These are phyloP conservation scores for Plasmodium vivax DNA, from an alignment of 169 alveolate species.

Conservation along the genomic window DNA sequence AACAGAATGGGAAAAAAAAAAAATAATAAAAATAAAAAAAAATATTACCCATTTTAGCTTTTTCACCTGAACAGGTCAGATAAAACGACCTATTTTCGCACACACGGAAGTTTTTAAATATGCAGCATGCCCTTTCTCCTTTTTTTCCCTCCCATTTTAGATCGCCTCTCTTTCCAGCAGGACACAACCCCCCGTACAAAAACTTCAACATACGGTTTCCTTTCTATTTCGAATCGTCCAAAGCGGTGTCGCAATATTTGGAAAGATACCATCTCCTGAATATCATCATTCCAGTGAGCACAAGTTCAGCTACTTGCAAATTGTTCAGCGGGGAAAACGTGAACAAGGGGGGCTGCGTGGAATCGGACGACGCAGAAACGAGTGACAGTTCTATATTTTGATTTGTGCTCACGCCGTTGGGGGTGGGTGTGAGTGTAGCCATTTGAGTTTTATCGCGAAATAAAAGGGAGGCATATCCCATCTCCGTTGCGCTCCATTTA, in stretches of 20 bases:
- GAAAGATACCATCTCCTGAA: constrained; percentile 61
- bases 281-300: constrained; percentile 69
- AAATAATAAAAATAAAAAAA: too few species aligned
- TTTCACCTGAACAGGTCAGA: background rate
- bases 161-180: constrained; percentile 66
- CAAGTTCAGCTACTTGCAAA: background rate
- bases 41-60: background rate
- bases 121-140: background rate
- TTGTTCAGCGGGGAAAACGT: constrained; percentile 11
- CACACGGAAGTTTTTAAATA: background rate
- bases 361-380: constrained; percentile 20
- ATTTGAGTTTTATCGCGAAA: background rate
- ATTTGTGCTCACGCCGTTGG: background rate
- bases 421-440: background rate
- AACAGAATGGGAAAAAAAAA: background rate
- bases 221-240: constrained; percentile 61
- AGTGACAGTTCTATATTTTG: constrained; percentile 70
- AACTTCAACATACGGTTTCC: constrained; percentile 68
- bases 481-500: background rate
- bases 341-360: background rate
- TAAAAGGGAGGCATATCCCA: background rate
- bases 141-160: constrained; percentile 9
- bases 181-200: constrained; percentile 69
- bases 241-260: constrained; percentile 50
- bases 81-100: background rate